Conservation (phyloP, 202 grass and related monocot species). For the Digitaria exilis region DNA sequence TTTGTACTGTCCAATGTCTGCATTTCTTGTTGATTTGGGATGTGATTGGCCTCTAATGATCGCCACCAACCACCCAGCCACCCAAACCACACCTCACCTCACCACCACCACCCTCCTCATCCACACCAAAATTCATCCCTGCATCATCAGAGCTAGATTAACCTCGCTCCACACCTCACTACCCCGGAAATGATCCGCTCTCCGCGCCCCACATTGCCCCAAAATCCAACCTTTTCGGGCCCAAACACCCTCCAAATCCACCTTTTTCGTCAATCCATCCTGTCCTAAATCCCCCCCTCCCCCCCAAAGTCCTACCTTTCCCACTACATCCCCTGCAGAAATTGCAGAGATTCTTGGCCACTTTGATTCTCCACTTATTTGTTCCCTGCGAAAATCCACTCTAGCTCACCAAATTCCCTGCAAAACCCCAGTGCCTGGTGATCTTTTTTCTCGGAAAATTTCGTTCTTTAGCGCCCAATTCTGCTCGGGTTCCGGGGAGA, state of each 20-base stretch:
- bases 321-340: constrained; percentile 31
- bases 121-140: constrained; percentile 27
- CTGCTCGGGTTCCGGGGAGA: constrained; percentile 33
- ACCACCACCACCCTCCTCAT: background rate
- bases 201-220: constrained; percentile 36
- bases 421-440: constrained; percentile 7
- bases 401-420: constrained; percentile 26
- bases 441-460: background rate
- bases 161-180: constrained; percentile 15
- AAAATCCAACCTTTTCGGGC: constrained; percentile 47
- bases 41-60: constrained; percentile 48
- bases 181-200: constrained; percentile 12
- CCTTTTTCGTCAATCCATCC: constrained; percentile 51
- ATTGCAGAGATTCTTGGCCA: constrained; percentile 32
- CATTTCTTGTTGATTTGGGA: constrained; percentile 51
- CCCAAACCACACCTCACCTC: constrained; percentile 27
- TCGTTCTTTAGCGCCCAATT: constrained; percentile 22
- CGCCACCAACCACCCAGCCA: constrained; percentile 40
- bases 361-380: constrained; percentile 4
- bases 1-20: constrained; percentile 18
- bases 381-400: constrained; percentile 20
- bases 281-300: constrained; percentile 44
- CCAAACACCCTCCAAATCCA: constrained; percentile 37
- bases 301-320: constrained; percentile 42
- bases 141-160: constrained; percentile 38